Base-by-base conservation (phyloP, 345 rosid species). In the Lepidium aucheri region DNA sequence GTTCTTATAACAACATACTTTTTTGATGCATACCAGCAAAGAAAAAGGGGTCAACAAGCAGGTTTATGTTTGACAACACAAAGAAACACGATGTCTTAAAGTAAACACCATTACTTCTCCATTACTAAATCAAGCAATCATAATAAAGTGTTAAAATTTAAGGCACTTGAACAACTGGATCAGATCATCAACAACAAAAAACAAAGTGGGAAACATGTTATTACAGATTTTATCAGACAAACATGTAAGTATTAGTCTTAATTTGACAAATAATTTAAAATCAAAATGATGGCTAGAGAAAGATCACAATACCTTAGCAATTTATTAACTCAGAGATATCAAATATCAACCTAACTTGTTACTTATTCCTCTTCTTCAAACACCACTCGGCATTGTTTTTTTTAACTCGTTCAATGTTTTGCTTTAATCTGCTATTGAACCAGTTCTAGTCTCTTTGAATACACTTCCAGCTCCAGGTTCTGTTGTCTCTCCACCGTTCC, bases 381-480 rank as follows among this genome's bases (percentile, higher is more conserved):
- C 66, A 56, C 76, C 76, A 64, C 76, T 72, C 8, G 70, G n/a
- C n/a, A n/a, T 60, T 40, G 22, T 72, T 0, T 65, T 65, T 70
- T 72, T 72, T 49, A 94, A 77, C 81, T 94, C 99, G 49, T 85
- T 83, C 84, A 94, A 50, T 8, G 86, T 81, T 0, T n/a, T n/a
- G 77, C 77, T 81, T 82, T 86, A 68, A 94, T 85, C 78, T 90
- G 93, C 22, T 90, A 96, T 81, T 94, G 97, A 61, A 94, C 87
- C 80, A 94, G 67, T 69, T 86, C 99, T 80, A 94, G 67, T 65
- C 99, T 76, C 79, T 85, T 88, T 1, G 91, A 84, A 59, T 85
- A 94, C 64, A 88, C 97, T 80, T 94, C 96, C 77, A 94, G 76
- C 77, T 94, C 97, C 84, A 90, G 65, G 40, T 90, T 88, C 84